A percentile compares a stretch with the other conserved stretches of the same genome.
Conservation (phyloP, 2,329 filamentous ascomycete genomes). For the Beauveria pseudobassiana region DNA sequence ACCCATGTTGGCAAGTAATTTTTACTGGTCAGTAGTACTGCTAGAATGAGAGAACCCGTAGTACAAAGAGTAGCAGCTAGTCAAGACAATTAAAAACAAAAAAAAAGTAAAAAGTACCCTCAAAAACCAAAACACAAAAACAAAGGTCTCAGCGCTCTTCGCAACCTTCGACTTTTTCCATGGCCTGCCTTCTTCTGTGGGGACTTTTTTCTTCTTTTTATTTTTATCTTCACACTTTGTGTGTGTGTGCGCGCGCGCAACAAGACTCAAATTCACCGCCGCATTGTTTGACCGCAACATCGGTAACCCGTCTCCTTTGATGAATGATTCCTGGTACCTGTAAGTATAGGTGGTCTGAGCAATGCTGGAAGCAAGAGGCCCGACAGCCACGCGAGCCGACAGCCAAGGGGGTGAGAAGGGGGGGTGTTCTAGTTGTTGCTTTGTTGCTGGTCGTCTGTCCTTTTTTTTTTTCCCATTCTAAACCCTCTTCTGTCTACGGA, state of each 20-base stretch:
- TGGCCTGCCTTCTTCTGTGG: no score
- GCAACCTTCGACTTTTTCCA: not conserved
- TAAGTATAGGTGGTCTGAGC: conserved; percentile 10
- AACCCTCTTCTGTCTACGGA: not conserved
- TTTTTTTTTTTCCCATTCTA: not conserved
- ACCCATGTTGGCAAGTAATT: not conserved
- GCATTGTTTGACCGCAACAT: conserved; percentile 10
- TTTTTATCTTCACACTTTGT: no score
- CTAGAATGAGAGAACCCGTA: not conserved
- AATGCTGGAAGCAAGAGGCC: conserved; percentile 3
- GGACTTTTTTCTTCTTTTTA: not conserved
- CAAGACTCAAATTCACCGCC: not conserved
- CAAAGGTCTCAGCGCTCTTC: conserved; percentile 1
- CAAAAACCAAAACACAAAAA: not conserved
- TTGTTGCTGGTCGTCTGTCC: not conserved
- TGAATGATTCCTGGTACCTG: not conserved
- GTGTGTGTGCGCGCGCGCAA: no score
- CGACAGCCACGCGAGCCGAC: conserved; percentile 9
- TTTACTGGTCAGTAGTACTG: no score
- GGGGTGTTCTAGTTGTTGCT: not conserved
- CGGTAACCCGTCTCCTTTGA: not conserved
- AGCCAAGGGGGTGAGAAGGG: not conserved
- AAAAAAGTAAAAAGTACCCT: not conserved
- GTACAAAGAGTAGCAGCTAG: not conserved
- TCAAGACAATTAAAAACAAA: not conserved